Evolutionary conservation across 2,329 filamentous ascomycete species (phyloP).

Genomic region (Clarireedia paspali): DNA sequence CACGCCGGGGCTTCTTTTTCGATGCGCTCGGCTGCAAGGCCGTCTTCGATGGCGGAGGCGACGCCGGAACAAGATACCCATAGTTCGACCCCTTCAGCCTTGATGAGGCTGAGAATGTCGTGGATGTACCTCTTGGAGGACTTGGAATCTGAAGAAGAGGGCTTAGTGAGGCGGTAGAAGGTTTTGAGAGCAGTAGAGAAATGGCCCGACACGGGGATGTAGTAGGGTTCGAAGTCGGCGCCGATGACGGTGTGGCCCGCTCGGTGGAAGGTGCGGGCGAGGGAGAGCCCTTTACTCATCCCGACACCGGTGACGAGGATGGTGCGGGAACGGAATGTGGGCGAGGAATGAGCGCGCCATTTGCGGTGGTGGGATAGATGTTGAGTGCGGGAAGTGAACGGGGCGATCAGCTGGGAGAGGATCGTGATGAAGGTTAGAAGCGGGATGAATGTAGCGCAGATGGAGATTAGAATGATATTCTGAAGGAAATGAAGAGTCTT

Average conservation of each 20-base stretch:
- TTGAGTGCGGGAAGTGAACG: conserved; percentile 9
- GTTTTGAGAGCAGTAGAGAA: conserved; percentile 47
- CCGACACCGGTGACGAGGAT: conserved; percentile 66
- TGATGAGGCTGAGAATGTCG: conserved; percentile 50
- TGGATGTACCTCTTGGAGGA: conserved; percentile 43
- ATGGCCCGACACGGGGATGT: conserved; percentile 44
- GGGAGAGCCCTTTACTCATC: conserved; percentile 61
- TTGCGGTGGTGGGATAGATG: conserved; percentile 13
- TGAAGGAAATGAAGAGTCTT: conserved; percentile 35
- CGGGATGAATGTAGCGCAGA: conserved; percentile 17
- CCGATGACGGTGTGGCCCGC: conserved; percentile 64
- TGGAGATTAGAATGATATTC: conserved; percentile 37
- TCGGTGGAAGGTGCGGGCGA: conserved; percentile 58
- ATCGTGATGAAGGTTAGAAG: conserved; percentile 18
- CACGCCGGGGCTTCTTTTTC: conserved; percentile 47
- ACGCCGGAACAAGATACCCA: conserved; percentile 55
- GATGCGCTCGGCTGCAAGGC: conserved; percentile 52
- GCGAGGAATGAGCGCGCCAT: conserved; percentile 14
- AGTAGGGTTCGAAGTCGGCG: conserved; percentile 50
- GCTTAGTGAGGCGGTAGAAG: conserved; percentile 41
- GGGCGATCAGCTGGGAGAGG: conserved; percentile 11
- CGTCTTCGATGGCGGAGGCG: conserved; percentile 52
- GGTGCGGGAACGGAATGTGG: conserved; percentile 30
- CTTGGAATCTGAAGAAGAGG: conserved; percentile 21
- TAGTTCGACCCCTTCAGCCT: conserved; percentile 53